phyloP scores from a whole-genome alignment of 2,329 filamentous ascomycete species.

The Catunica adiposa region DNA sequence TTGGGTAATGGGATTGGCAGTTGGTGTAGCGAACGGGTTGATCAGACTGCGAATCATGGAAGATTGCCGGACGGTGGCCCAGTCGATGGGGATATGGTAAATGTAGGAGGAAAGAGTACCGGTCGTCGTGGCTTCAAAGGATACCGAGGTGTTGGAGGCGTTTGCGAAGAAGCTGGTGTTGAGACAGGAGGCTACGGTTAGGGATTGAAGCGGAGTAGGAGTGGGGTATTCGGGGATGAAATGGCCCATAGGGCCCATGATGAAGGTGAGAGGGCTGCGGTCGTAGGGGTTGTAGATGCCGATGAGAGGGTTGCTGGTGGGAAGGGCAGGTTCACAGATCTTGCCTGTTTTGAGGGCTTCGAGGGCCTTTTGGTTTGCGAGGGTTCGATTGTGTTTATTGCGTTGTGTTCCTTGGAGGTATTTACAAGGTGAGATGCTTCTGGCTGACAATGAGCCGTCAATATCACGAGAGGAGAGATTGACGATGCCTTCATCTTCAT shows the following conservation, averaged over 20 bases:
- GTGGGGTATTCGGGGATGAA: not conserved
- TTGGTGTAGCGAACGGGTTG: constrained; percentile 7
- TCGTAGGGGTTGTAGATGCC: constrained; percentile 5
- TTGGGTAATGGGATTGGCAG: not conserved
- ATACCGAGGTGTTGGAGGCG: not conserved
- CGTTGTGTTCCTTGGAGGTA: not conserved
- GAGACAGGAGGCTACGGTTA: not conserved
- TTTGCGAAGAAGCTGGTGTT: not conserved
- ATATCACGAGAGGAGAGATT: no score
- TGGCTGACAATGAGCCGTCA: not conserved
- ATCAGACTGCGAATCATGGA: constrained; percentile 6
- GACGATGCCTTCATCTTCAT: not conserved
- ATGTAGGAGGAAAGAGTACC: constrained; percentile 7
- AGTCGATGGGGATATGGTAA: constrained; percentile 6
- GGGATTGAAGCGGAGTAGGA: not conserved
- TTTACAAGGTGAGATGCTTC: not conserved
- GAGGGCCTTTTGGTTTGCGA: not conserved
- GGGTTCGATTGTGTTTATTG: not conserved
- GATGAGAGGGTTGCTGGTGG: not conserved
- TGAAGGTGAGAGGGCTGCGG: constrained; percentile 2
- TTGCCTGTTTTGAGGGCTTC: not conserved
- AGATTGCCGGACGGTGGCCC: constrained; percentile 6
- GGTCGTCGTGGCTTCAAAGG: constrained; percentile 22
- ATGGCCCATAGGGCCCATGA: not conserved
- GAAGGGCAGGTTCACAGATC: not conserved